Base-by-base conservation (phyloP, 2,329 filamentous ascomycete species). In the Pseudopyricularia cyperi region DNA sequence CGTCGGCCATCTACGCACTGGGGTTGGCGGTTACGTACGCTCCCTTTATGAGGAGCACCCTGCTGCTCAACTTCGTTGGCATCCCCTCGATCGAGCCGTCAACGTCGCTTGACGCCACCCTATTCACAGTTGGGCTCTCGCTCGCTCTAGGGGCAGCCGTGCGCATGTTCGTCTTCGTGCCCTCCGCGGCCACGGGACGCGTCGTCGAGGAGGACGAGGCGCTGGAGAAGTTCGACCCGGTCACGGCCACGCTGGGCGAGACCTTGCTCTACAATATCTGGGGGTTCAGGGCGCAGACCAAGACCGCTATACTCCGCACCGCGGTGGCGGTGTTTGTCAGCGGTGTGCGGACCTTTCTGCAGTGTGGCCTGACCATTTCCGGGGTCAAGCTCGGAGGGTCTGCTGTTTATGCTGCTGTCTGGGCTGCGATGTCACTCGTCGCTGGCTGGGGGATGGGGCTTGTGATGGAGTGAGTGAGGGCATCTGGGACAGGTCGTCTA, bases 121-220 rank as follows among this genome's bases (percentile, higher is more conserved):
- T 80, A 35, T 65, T 76, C 39, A 74, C 59, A 3, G 56, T 57
- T 42, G 32, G 57, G 3, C 52, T 75, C 44, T 72, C 73, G 7
- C 56, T 77, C 3, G 60, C 73, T 2, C 73, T 87, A 17, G 90
- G 89, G 3, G 71, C 80, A 55, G 85, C 87, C 1, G 82, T 84
- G 4, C 81, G 81, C 55, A 76, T 78, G 46, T 91, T 94, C 64
- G 79, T 96, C 58, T 94, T 95, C 65, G 78, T 80, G 37, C 82
- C 84, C 2, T 76, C 80, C 22, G 76, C 79, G 17, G 75, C 71
- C 14, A 73, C 76, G 0, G 75, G 73, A 26, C 69, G 68, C 26
- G 72, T 69, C 15, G 62, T 64, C 44, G 68, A 71, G 56, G 73
- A 81, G 55, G 73, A 80, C 55, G 72, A 72, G 51, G 68, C 72